phyloP scores from a whole-genome alignment of 2,329 filamentous ascomycete species.

The Ophiosphaerella herpotricha region DNA sequence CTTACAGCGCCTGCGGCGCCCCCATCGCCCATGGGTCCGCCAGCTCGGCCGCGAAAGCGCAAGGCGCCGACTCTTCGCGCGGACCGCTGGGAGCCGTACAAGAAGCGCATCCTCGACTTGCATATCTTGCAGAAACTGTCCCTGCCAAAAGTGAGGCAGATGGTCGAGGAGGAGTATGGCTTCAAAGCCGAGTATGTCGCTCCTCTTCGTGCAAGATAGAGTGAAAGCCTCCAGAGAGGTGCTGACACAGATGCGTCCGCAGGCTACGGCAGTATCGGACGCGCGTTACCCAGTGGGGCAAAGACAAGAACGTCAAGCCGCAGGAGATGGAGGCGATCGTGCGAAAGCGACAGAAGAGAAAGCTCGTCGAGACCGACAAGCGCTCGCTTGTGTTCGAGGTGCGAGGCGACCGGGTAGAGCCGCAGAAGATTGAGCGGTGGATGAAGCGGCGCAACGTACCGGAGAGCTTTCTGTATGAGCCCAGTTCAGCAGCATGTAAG shows the following conservation, averaged over 20 bases:
- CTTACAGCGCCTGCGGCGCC: too few relatives aligned
- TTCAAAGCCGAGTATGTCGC: constrained; percentile 23
- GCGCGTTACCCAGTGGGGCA: constrained; percentile 20
- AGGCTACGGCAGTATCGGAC: constrained; percentile 16
- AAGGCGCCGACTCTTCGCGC: constrained; percentile 26
- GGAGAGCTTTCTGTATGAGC: constrained; percentile 18
- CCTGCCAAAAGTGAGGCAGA: constrained; percentile 10
- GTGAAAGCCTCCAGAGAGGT: neutral
- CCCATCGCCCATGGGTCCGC: constrained; percentile 13
- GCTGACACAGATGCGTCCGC: neutral
- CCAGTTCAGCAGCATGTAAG: constrained; percentile 24
- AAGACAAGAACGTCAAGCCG: constrained; percentile 26
- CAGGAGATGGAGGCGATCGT: constrained; percentile 30
- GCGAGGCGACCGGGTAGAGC: constrained; percentile 14
- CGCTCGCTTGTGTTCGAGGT: constrained; percentile 14
- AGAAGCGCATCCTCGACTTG: constrained; percentile 12
- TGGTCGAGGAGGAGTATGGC: constrained; percentile 12
- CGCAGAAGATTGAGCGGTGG: constrained; percentile 26
- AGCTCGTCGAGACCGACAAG: constrained; percentile 18
- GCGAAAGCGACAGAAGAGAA: constrained; percentile 21
- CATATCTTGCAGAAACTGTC: constrained; percentile 12
- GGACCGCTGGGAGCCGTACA: constrained; percentile 24
- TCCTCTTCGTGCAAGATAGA: neutral
- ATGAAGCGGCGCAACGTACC: constrained; percentile 20
- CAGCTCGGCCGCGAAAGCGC: constrained; percentile 17